Base-by-base conservation (phyloP, 2,329 filamentous ascomycete species). In the Exophiala sp. region DNA sequence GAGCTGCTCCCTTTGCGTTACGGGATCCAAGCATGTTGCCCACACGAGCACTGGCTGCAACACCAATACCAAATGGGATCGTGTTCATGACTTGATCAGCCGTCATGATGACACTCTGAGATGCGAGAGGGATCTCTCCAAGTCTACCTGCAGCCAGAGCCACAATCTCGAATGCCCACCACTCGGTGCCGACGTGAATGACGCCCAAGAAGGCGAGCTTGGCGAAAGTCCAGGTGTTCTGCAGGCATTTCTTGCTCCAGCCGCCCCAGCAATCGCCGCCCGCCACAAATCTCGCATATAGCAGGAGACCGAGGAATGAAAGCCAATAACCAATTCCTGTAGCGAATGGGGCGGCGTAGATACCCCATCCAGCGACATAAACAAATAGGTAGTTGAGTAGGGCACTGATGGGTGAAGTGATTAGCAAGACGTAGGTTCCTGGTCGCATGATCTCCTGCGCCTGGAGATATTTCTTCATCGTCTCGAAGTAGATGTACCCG, bases 131-230 rank as follows among this genome's bases (percentile, higher is more conserved):
- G 33, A 91, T 81, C 0, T 88, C 91, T 3, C 91, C 91, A 0
- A 95, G 79, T 34, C 85, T 81, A 1, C 90, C 90, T 4, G 90
- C 89, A 1, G 87, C 88, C 0, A 95, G 79, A 1, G 89, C 89
- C 1, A 95, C 89, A 61, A 95, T 92, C 71, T 95, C 90, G 63
- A 95, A 95, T 0, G 90, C 91, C 90, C 90, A 95, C 90, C 89
- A 95, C 71, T 95, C 91, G 0, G 89, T 94, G 3, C 89, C 91
- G 4, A 95, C 88, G 60, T 95, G 90, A 3, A 95, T 72, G 39
- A 95, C 78, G 0, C 90, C 91, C 0, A 95, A 75, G 11, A 87
- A 70, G 0, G 90, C 88, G 3, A 95, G 81, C 8, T 84, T 82
- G 1, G 87, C 78, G 67, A 95, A 95, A 0, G 84, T 83, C 12